These are phyloP conservation scores for Multifurca ochricompacta DNA, from an alignment of 768 basidiomycete species.

Conservation along the genomic window DNA sequence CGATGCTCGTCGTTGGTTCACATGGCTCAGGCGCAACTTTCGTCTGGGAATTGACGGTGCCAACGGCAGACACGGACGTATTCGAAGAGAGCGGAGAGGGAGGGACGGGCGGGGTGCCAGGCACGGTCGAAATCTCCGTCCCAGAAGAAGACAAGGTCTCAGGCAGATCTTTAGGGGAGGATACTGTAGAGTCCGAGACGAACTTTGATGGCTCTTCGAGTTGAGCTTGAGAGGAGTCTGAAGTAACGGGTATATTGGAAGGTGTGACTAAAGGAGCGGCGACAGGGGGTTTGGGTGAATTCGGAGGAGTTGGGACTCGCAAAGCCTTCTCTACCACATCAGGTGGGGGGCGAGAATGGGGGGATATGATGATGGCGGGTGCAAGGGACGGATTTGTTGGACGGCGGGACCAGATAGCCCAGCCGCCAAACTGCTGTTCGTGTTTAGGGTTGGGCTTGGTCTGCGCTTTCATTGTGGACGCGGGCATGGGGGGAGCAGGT, in stretches of 20 bases:
- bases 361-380: conserved; percentile 66
- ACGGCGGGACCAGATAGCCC: conserved; percentile 68
- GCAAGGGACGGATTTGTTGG: conserved; percentile 57
- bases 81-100: conserved; percentile 53
- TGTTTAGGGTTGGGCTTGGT: background rate
- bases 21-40: conserved; percentile 1
- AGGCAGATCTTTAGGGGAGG: conserved; percentile 24
- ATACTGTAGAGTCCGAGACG: conserved; percentile 11
- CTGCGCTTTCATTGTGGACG: background rate
- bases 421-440: conserved; percentile 27
- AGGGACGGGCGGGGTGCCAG: conserved; percentile 36
- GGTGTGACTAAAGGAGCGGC: background rate
- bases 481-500: background rate
- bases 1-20: background rate
- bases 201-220: background rate
- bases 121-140: conserved; percentile 45
- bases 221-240: background rate
- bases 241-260: background rate
- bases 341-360: conserved; percentile 53
- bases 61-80: conserved; percentile 45
- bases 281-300: conserved; percentile 22
- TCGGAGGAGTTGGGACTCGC: conserved; percentile 40
- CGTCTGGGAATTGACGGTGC: conserved; percentile 27
- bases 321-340: conserved; percentile 51
- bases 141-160: conserved; percentile 41